Evolutionary conservation across 768 basidiomycete species (phyloP).

Genomic region (Lactarius vividus): DNA sequence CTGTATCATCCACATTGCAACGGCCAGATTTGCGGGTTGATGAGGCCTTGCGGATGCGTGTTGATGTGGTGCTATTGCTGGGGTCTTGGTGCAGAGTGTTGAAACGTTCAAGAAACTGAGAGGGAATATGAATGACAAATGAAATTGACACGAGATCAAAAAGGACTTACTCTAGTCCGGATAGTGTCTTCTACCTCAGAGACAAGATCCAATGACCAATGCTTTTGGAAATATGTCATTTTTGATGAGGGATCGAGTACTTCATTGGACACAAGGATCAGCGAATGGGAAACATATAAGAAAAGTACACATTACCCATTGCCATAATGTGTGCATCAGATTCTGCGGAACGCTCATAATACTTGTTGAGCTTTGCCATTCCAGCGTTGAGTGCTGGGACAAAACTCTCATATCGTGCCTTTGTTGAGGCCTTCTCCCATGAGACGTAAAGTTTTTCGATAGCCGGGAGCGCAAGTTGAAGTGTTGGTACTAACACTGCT

Average conservation of each 20-base stretch:
- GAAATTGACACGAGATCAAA: too few species aligned
- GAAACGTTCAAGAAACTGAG: not conserved
- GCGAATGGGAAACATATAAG: too few species aligned
- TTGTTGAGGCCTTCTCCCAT: not conserved
- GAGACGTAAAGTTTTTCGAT: not conserved
- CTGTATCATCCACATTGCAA: not conserved
- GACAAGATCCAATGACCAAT: not conserved
- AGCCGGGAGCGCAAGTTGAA: not conserved
- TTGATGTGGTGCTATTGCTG: too few species aligned
- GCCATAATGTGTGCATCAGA: not conserved
- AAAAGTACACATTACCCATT: too few species aligned
- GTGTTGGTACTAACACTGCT: not conserved
- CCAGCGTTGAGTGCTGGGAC: not conserved
- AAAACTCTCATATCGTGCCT: accelerated
- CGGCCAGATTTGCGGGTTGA: not conserved
- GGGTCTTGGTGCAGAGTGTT: accelerated
- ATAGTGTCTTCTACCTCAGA: not conserved
- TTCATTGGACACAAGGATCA: not conserved
- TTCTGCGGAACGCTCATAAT: not conserved
- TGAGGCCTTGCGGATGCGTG: not conserved
- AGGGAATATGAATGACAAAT: too few species aligned
- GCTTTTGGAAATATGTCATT: not conserved
- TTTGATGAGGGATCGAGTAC: not conserved
- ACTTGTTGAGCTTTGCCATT: not conserved
- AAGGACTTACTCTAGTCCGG: not conserved